These are phyloP conservation scores for Aureobasidium melanogenum DNA, from an alignment of 2,329 filamentous ascomycete genomes.

Conservation along the genomic window DNA sequence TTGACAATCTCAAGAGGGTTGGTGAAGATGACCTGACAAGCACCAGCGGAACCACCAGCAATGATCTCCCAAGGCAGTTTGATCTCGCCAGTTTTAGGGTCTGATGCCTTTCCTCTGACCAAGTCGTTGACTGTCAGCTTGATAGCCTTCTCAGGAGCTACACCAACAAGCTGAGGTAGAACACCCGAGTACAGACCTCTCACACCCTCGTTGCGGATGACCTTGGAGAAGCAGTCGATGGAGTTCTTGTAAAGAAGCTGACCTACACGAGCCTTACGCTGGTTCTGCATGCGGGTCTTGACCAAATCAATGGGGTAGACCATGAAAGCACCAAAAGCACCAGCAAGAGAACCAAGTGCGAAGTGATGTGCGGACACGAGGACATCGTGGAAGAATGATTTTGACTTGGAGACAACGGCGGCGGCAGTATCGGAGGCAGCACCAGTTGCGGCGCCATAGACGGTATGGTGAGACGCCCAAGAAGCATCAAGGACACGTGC, in stretches of 20 bases:
- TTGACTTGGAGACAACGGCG: constrained; percentile 47
- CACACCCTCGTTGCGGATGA: constrained; percentile 85
- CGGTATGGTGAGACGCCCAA: constrained; percentile 54
- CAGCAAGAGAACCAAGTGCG: constrained; percentile 75
- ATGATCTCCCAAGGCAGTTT: constrained; percentile 63
- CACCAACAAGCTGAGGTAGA: constrained; percentile 87
- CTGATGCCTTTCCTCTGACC: constrained; percentile 66
- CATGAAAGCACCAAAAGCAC: constrained; percentile 98
- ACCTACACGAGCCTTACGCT: constrained; percentile 72
- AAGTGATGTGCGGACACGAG: constrained; percentile 86
- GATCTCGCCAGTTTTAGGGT: constrained; percentile 66
- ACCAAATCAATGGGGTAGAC: constrained; percentile 98
- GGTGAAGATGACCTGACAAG: constrained; percentile 94
- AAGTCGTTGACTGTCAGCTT: constrained; percentile 98
- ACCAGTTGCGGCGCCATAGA: constrained; percentile 36
- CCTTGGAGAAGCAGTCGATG: constrained; percentile 87
- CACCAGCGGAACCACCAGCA: constrained; percentile 82
- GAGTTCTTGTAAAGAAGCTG: constrained; percentile 95
- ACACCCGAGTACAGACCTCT: constrained; percentile 89
- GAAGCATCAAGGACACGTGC: constrained; percentile 90
- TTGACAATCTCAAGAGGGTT: constrained; percentile 99
- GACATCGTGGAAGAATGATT: constrained; percentile 53
- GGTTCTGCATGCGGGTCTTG: constrained; percentile 98
- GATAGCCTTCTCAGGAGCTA: constrained; percentile 98
- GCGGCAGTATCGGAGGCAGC: constrained; percentile 36